A percentile compares a stretch with the other conserved stretches of the same genome.
Evolutionary conservation across 1,284 basidiomycete species (phyloP).

Genomic region (Sanghuangporus weigelae): DNA sequence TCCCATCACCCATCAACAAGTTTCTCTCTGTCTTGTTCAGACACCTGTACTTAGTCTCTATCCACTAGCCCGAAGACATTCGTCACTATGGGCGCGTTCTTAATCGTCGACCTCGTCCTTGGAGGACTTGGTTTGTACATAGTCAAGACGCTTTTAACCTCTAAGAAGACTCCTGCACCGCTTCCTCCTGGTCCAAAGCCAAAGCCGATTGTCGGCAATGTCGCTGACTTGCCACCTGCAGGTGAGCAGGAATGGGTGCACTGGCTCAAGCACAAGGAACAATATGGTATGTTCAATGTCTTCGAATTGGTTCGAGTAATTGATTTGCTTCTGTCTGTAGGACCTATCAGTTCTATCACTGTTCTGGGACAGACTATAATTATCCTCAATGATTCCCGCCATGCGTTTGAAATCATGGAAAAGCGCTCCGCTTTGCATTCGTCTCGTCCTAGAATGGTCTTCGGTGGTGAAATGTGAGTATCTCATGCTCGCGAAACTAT

Average conservation of each 20-base stretch:
- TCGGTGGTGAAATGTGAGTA: conserved; percentile 17
- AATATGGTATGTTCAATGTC: conserved; percentile 14
- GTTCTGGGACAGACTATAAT: conserved; percentile 39
- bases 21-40: background rate
- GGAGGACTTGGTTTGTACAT: conserved; percentile 12
- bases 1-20: background rate
- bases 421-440: conserved; percentile 44
- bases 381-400: conserved; percentile 37
- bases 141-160: conserved; percentile 6
- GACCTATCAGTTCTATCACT: conserved; percentile 26
- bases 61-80: background rate
- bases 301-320: background rate
- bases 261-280: conserved; percentile 15
- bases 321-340: background rate
- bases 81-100: conserved; percentile 2
- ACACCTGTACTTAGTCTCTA: background rate
- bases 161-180: conserved; percentile 5
- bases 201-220: conserved; percentile 17
- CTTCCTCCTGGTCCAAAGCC: conserved; percentile 12
- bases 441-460: conserved; percentile 31
- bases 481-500: background rate
- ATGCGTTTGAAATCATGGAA: conserved; percentile 41
- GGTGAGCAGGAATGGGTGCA: conserved; percentile 18
- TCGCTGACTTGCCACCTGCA: conserved; percentile 13
- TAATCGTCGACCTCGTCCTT: conserved; percentile 10